A percentile compares a stretch with the other conserved stretches of the same genome.
These are phyloP conservation scores for Arthrobotrys megalospora DNA, from an alignment of 2,329 filamentous ascomycete species.

Conservation along the genomic window DNA sequence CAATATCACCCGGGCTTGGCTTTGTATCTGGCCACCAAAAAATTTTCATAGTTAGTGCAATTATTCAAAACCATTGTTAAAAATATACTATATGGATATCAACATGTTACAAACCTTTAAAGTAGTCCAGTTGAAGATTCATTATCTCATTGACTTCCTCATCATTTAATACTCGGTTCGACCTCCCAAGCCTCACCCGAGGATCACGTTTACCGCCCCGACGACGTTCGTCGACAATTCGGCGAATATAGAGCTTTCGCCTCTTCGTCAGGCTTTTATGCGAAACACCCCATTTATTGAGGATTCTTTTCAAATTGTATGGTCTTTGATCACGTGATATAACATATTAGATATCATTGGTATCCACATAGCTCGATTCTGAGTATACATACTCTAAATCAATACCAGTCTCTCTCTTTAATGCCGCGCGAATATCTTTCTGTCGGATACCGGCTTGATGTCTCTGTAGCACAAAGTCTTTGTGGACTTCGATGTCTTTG, in stretches of 20 bases:
- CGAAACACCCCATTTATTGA: constrained; percentile 20
- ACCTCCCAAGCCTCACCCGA: constrained; percentile 1
- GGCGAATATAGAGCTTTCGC: constrained; percentile 26
- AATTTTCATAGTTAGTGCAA: not conserved
- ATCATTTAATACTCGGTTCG: not conserved
- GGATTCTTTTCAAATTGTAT: constrained; percentile 21
- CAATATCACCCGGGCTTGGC: constrained; percentile 19
- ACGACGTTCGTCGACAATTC: constrained; percentile 2
- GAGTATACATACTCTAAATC: constrained; percentile 15
- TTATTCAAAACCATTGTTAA: too few relatives aligned
- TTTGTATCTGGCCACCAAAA: not conserved
- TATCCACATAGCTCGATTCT: not conserved
- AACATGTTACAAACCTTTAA: constrained; percentile 18
- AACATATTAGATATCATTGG: not conserved
- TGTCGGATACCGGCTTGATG: constrained; percentile 18
- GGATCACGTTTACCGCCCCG: not conserved
- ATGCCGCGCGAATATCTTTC: constrained; percentile 8
- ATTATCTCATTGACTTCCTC: constrained; percentile 27
- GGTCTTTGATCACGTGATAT: constrained; percentile 1
- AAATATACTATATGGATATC: too few relatives aligned
- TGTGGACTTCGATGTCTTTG: constrained; percentile 21
- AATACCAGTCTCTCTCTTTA: constrained; percentile 3
- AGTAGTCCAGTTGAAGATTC: not conserved
- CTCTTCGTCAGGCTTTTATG: constrained; percentile 28
- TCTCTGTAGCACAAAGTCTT: constrained; percentile 12